Base-by-base conservation (phyloP, 495 filamentous ascomycete genomes). In the Penicillium parvum region DNA sequence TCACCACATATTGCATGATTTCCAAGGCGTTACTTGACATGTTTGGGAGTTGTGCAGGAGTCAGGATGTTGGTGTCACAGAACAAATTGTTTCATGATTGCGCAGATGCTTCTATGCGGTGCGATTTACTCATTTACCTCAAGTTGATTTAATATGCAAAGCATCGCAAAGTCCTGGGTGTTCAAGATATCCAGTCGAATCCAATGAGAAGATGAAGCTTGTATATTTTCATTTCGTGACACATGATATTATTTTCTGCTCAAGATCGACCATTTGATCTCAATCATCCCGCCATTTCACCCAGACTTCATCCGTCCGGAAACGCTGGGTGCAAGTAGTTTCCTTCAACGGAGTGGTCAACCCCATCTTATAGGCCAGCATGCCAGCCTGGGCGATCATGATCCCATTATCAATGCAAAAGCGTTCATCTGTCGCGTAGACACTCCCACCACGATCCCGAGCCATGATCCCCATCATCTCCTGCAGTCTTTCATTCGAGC, bases 331-430 rank as follows among this genome's bases (percentile, higher is more conserved):
- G 65, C 85, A 94, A 9, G 85, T 88, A 45, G 84, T 86, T 10
- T 95, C 90, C 52, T 85, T 82, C 9, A 97, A 54, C 3, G 73
- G 68, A 11, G 88, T 95, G 35, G 62, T 68, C 58, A 88, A 85
- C 5, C 92, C 92, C 0, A 79, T 86, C 63, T 77, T 69, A 56
- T 84, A 95, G 6, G 88, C 89, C 48, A 95, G 58, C 53, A 98
- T 65, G 18, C 92, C 92, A 7, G 92, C 92, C 69, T 98, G 92
- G 9, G 92, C 92, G 69, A 98, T 98, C 92, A 98, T 98, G 45
- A 98, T 96, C 30, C 92, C 94, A 58, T 98, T 98, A 68, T 98
- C 94, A 49, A 98, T 98, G 57, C 92, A 97, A 66, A 95, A 97
- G 32, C 92, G 78, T 67, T 97, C 90, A 64, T 97, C 91, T 1